Conservation (phyloP, 768 basidiomycete species). For the Dentipellis sp. region DNA sequence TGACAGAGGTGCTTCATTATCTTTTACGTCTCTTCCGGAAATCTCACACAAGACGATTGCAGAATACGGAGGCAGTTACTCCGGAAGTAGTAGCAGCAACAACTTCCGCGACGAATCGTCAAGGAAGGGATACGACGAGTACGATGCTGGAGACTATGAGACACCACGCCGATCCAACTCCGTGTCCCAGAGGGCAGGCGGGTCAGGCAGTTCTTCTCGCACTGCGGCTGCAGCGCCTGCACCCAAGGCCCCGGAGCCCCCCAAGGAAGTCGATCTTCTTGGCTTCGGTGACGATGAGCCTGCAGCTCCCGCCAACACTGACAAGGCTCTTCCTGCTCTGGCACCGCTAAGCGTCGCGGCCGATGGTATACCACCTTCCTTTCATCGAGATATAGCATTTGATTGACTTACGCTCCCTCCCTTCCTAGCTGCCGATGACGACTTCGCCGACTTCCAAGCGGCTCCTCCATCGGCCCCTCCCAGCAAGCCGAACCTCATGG, state of each 20-base stretch:
- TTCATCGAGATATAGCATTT: not conserved
- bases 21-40: not conserved
- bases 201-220: constrained; percentile 15
- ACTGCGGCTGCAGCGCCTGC: constrained; percentile 21
- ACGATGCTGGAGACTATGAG: constrained; percentile 96
- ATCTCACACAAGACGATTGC: not conserved
- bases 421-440: constrained; percentile 44
- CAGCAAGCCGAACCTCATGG: constrained; percentile 18
- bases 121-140: constrained; percentile 76
- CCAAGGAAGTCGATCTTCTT: constrained; percentile 56
- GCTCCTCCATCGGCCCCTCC: constrained; percentile 43
- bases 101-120: constrained; percentile 53
- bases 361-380: constrained; percentile 14
- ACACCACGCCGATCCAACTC: constrained; percentile 27
- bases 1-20: constrained; percentile 21
- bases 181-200: not conserved
- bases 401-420: not conserved
- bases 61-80: not conserved
- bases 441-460: constrained; percentile 81
- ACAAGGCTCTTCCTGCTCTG: constrained; percentile 50
- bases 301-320: constrained; percentile 23
- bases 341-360: constrained; percentile 13
- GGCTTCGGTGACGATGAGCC: constrained; percentile 62
- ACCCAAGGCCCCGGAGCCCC: constrained; percentile 35
- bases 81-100: constrained; percentile 32